Conservation (phyloP, 345 rosid species). For the Arabis hirsuta region DNA sequence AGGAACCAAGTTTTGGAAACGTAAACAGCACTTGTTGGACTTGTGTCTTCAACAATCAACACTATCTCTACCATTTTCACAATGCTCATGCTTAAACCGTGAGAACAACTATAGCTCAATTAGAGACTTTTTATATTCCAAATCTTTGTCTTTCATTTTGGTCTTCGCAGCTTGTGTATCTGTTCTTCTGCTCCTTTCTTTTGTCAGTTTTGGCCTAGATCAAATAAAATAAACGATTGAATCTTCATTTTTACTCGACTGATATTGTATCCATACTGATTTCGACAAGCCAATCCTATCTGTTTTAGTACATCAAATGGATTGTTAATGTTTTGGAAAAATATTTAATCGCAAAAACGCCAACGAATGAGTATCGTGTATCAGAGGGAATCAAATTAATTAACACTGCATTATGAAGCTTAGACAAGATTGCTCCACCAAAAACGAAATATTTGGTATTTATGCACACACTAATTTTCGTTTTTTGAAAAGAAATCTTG, state of each 20-base stretch:
- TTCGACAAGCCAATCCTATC: neutral
- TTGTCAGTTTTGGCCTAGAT: neutral
- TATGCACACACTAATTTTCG: no score
- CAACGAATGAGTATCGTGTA: no score
- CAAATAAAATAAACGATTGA: slow-evolving; percentile 24
- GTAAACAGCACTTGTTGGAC: slow-evolving; percentile 64
- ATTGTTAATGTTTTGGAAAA: neutral
- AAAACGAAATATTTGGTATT: no score
- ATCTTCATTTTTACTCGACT: neutral
- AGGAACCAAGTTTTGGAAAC: slow-evolving; percentile 66
- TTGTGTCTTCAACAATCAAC: slow-evolving; percentile 51
- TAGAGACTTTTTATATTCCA: slow-evolving; percentile 33
- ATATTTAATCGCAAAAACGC: no score
- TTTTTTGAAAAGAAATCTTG: no score
- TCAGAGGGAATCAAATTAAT: no score
- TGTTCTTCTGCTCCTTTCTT: neutral
- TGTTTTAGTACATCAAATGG: neutral
- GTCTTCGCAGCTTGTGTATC: slow-evolving; percentile 3
- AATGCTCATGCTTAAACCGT: slow-evolving; percentile 50
- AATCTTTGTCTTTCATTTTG: neutral
- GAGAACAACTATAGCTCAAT: slow-evolving; percentile 11
- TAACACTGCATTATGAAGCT: no score
- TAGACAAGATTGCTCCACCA: no score
- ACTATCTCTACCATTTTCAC: slow-evolving; percentile 51
- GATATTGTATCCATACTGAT: neutral